phyloP scores from a whole-genome alignment of 352 stramenopile species.

The Peronospora tabacina region DNA sequence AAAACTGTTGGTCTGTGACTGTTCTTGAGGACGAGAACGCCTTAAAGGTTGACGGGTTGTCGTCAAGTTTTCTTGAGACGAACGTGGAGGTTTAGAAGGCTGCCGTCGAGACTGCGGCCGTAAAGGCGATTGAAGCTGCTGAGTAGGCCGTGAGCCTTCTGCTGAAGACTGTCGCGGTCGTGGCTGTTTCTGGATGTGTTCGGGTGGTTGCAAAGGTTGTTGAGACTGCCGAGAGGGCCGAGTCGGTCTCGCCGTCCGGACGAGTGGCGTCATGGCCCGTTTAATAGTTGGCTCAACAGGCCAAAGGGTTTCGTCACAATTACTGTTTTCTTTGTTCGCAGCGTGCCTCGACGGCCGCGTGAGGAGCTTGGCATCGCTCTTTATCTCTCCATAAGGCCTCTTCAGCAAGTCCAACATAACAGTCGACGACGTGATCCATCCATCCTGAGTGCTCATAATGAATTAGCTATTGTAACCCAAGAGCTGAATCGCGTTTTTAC shows the following conservation, averaged over 20 bases:
- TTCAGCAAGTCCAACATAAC: constrained; percentile 1
- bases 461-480: constrained; percentile 5
- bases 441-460: constrained; percentile 12
- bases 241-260: constrained; percentile 1
- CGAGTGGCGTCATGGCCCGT: constrained; percentile 3
- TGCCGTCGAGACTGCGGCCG: constrained; percentile 2
- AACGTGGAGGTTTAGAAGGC: not conserved
- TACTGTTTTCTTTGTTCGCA: constrained; percentile 4
- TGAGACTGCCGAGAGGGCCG: not conserved
- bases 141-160: not conserved
- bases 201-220: not conserved
- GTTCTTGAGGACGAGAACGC: not conserved
- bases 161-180: not conserved
- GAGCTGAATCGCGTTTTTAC: constrained; percentile 1
- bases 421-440: constrained; percentile 18
- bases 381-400: constrained; percentile 9
- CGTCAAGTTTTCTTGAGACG: not conserved
- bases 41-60: not conserved
- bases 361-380: constrained; percentile 10
- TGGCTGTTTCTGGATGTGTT: not conserved
- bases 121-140: not conserved
- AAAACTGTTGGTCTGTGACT: not conserved
- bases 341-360: constrained; percentile 6
- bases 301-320: constrained; percentile 8
- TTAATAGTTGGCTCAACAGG: not conserved